Evolutionary conservation across 805 yeast genomes (phyloP).

Genomic region (Ogataea dorogensis): DNA sequence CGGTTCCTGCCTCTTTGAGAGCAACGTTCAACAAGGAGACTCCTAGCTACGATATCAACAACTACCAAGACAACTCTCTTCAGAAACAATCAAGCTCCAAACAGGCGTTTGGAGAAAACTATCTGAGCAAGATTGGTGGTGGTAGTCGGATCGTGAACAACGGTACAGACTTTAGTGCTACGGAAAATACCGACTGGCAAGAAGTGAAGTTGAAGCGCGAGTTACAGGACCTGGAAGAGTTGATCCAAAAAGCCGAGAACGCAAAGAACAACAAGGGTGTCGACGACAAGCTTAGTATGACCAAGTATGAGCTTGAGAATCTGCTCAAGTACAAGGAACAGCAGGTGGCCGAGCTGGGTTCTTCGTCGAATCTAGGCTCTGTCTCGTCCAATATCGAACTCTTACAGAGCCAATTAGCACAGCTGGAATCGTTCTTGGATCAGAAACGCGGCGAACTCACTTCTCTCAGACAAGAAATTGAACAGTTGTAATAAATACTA

Average conservation of each 20-base stretch:
- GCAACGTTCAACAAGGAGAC: constrained; percentile 88
- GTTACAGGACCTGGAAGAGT: constrained; percentile 68
- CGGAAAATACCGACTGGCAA: constrained; percentile 89
- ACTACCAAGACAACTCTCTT: constrained; percentile 16
- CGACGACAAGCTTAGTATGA: constrained; percentile 30
- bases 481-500: constrained; percentile 14
- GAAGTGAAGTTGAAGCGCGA: constrained; percentile 80
- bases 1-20: constrained; percentile 90
- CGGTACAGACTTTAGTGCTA: constrained; percentile 72
- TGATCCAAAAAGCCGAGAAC: constrained; percentile 54
- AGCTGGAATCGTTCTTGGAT: constrained; percentile 65
- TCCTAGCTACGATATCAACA: constrained; percentile 61
- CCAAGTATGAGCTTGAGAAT: constrained; percentile 73
- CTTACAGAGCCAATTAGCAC: constrained; percentile 73
- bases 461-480: constrained; percentile 42
- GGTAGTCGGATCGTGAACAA: constrained; percentile 29
- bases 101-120: constrained; percentile 51
- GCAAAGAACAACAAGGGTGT: constrained; percentile 39
- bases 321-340: constrained; percentile 73
- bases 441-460: constrained; percentile 61
- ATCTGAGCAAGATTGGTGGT: constrained; percentile 56
- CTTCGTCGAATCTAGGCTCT: constrained; percentile 43
- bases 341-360: constrained; percentile 44
- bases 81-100: constrained; percentile 20
- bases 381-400: constrained; percentile 61